phyloP scores from a whole-genome alignment of 495 filamentous ascomycete genomes.

The Trichoderma gamsii region DNA sequence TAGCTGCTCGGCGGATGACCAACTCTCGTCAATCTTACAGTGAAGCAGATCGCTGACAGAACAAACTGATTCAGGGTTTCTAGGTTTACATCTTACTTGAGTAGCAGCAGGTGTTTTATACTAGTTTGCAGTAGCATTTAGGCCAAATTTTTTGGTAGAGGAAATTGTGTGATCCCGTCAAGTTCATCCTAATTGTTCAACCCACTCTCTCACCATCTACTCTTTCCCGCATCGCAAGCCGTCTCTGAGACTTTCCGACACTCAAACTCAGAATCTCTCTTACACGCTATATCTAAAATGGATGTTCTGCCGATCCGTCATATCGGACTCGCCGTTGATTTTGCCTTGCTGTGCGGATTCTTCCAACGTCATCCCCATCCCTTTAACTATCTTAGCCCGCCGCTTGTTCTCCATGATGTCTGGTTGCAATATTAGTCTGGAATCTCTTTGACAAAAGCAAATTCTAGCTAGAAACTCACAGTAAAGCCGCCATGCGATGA shows the following conservation, averaged over 20 bases:
- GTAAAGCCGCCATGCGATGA: background rate
- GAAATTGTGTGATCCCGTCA: background rate
- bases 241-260: background rate
- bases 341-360: background rate
- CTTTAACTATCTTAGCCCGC: background rate
- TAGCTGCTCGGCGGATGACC: background rate
- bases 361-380: background rate
- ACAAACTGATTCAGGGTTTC: background rate
- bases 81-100: background rate
- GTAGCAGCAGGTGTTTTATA: background rate
- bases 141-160: too few relatives aligned
- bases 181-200: background rate
- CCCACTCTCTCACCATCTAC: background rate
- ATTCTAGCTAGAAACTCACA: background rate
- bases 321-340: constrained; percentile 7
- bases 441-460: background rate
- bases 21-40: background rate
- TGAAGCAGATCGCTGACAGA: background rate
- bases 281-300: constrained; percentile 8
- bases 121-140: too few relatives aligned
- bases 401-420: background rate
- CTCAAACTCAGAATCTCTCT: background rate
- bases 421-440: background rate
- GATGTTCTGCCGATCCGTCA: constrained; percentile 15
- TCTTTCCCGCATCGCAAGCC: background rate